Evolutionary conservation across 768 basidiomycete species (phyloP), one percentile per base, ranked within the genome.

Genomic region (Mrakia blollopis): DNA sequence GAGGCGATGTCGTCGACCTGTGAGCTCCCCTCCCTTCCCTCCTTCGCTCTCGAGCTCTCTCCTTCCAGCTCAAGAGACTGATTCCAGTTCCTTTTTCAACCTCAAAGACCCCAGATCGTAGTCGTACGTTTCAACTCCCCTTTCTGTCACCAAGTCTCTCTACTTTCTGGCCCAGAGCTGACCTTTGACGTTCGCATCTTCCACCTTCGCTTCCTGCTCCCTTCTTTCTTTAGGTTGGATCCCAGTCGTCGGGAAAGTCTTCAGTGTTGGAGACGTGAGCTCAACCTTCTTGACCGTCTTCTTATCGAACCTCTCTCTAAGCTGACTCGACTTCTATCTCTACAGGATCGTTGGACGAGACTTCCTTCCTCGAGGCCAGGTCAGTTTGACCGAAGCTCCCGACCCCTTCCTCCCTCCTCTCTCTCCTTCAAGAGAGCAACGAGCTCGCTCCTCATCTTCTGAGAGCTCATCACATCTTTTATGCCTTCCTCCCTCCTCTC

Each of bases 161-260:
- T 28, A 52, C 5, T 13, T 28, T 11, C 30, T 10, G 39, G 1
- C 23, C 39, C 7, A 18, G 60, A 62, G 62, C 47, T 65, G 9
- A 65, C 63, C 62, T 25, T 52, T 1, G 3, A 8, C 18, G 16
- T 65, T 74, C 54, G 32, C 62, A 63, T 37, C 62, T n/a, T 63
- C 63, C 44, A 62, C 18, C 60, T 28, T 72, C 37, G 44, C 30
- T 37, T 47, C 61, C n/a, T n/a, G n/a, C n/a, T n/a, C n/a, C n/a
- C n/a, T n/a, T n/a, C n/a, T n/a, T n/a, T n/a, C n/a, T 28, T 54
- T 81, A 95, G 93, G 93, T 98, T 81, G 95, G 95, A 76, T 95
- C 94, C 80, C 95, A 98, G 85, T 97, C 94, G 57, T 90, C 94
- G 44, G 95, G 95, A 78, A 98, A 97, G 86, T 97, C 94, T 11